phyloP scores from a whole-genome alignment of 2,329 filamentous ascomycete species.

The Aspergillus udagawae region DNA sequence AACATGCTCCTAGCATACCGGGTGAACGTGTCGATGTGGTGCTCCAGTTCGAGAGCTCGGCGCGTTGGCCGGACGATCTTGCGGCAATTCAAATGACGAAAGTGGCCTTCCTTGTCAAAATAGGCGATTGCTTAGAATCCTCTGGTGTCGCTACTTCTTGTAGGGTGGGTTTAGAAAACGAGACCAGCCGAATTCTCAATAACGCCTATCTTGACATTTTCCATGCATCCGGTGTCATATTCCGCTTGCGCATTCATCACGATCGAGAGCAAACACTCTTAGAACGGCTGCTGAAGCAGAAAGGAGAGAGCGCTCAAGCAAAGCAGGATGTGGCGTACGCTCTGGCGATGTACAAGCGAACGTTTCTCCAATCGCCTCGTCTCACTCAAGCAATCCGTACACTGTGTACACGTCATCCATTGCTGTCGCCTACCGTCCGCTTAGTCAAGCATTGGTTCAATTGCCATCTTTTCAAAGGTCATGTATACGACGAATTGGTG shows the following conservation, averaged over 20 bases:
- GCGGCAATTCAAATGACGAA: constrained; percentile 91
- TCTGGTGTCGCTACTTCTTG: constrained; percentile 59
- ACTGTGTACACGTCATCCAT: constrained; percentile 72
- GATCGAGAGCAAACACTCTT: constrained; percentile 81
- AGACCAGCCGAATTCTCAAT: constrained; percentile 65
- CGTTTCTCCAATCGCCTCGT: constrained; percentile 67
- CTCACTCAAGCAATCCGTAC: constrained; percentile 79
- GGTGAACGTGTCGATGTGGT: constrained; percentile 66
- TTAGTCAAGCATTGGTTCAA: constrained; percentile 88
- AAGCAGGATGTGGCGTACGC: constrained; percentile 67
- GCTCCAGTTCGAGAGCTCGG: constrained; percentile 89
- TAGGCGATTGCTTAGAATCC: constrained; percentile 67
- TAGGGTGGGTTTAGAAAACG: constrained; percentile 77
- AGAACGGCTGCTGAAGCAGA: constrained; percentile 73
- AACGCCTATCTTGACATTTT: constrained; percentile 77
- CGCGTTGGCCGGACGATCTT: constrained; percentile 89
- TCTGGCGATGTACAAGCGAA: constrained; percentile 66
- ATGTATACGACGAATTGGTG: constrained; percentile 75
- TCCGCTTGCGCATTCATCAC: constrained; percentile 82
- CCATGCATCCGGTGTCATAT: constrained; percentile 67
- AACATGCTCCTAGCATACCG: constrained; percentile 18
- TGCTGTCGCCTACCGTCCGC: constrained; percentile 77
- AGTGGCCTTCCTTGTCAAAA: constrained; percentile 74
- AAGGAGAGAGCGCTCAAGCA: constrained; percentile 58
- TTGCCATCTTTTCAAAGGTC: constrained; percentile 70